Evolutionary conservation across 1,284 basidiomycete species (phyloP).

Genomic region (Apiotrichum laibachii): DNA sequence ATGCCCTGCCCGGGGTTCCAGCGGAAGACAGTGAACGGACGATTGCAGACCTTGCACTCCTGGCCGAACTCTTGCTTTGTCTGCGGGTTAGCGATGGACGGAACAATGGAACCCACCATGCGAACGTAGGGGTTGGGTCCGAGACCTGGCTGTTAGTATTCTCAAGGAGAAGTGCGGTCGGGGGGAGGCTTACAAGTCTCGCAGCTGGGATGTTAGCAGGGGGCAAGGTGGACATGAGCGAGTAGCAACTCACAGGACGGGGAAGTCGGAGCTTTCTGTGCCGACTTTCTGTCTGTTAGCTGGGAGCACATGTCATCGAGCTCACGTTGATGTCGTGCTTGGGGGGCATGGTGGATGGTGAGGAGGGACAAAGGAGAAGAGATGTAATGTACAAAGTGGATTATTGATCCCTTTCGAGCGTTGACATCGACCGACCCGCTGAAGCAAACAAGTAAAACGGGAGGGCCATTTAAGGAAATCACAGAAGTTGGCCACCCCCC

Average conservation of each 20-base stretch:
- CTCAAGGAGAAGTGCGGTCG: not conserved
- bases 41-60: conserved; percentile 84
- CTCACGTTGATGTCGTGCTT: conserved; percentile 53
- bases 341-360: conserved; percentile 30
- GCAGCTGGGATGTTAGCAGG: conserved; percentile 51
- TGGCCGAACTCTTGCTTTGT: conserved; percentile 94
- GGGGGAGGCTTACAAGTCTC: conserved; percentile 70
- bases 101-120: conserved; percentile 61
- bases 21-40: conserved; percentile 94
- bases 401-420: not conserved
- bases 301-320: not conserved
- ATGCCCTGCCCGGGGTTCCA: conserved; percentile 94
- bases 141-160: conserved; percentile 58
- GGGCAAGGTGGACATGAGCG: too few species aligned
- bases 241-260: conserved; percentile 51
- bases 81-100: conserved; percentile 49
- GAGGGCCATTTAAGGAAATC: not conserved
- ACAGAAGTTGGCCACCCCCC: too few species aligned
- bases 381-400: not conserved
- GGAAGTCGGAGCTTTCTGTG: conserved; percentile 50
- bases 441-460: not conserved
- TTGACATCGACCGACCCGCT: not conserved
- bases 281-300: conserved; percentile 46
- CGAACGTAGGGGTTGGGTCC: conserved; percentile 83
- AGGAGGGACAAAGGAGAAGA: not conserved